Evolutionary conservation across 2,329 filamentous ascomycete genomes (phyloP).

Genomic region (Diaporthe batatas): DNA sequence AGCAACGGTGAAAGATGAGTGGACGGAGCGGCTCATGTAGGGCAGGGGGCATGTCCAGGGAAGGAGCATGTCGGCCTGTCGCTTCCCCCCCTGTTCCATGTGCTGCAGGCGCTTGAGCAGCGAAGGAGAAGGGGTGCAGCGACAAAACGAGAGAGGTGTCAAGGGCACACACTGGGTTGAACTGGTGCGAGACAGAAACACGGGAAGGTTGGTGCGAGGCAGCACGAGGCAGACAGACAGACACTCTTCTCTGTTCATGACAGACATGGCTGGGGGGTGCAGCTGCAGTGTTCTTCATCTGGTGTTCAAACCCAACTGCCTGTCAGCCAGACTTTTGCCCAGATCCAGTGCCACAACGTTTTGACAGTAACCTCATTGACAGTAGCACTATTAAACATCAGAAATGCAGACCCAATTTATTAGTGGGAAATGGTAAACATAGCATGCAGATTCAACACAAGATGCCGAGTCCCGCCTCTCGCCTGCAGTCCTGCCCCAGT

Average conservation of each 20-base stretch:
- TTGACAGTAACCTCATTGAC: neutral
- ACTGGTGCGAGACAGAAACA: neutral
- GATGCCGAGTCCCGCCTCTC: slow-evolving; percentile 30
- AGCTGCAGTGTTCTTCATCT: neutral
- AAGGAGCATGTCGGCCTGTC: slow-evolving; percentile 33
- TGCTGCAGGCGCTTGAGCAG: slow-evolving; percentile 37
- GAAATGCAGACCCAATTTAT: neutral
- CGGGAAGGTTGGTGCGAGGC: neutral
- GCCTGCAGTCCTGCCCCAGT: slow-evolving; percentile 14
- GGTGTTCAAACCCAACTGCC: neutral
- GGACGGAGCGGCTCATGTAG: slow-evolving; percentile 36
- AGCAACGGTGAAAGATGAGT: slow-evolving; percentile 39
- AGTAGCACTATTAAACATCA: neutral
- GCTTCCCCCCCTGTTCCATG: neutral
- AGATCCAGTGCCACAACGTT: neutral
- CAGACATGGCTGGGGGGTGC: no score
- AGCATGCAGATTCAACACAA: neutral
- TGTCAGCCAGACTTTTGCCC: neutral
- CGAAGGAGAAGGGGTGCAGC: slow-evolving; percentile 34
- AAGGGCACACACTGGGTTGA: neutral
- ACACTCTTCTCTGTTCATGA: neutral
- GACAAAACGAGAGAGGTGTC: slow-evolving; percentile 36
- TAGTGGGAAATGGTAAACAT: neutral
- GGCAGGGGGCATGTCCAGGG: slow-evolving; percentile 26
- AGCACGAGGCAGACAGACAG: neutral